Base-by-base conservation (phyloP, 305 asterid species). In the Petunia hybrid region DNA sequence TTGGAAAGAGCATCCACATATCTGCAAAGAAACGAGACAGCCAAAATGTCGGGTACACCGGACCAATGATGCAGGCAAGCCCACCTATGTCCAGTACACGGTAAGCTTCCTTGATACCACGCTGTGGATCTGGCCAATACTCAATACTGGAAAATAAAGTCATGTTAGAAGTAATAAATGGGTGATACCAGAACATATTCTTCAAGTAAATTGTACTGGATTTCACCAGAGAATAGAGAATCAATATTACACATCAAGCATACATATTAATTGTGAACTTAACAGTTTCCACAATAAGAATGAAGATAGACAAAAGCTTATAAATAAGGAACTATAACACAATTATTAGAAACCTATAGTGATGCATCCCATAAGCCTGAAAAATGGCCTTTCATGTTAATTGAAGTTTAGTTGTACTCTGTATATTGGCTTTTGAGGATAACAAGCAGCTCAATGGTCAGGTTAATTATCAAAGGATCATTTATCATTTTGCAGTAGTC, bases 71-170 rank as follows among this genome's bases (percentile, higher is more conserved):
- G 73, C 90, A 87, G 63, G 86, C 88, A 66, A 85, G 82, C 12
- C 88, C 88, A 8, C 88, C 87, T 13, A 75, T 79, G 71, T 68
- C 81, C 14, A 85, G 80, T 12, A 85, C 90, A 80, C 87, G 78
- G 78, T 87, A 87, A 51, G 87, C 88, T 80, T 87, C 87, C 80
- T 80, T 87, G 68, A 87, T 85, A 36, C 90, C 90, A 3, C 87
- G 86, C 70, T 83, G 90, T 45, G 88, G 90, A 83, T 87, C 88
- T 40, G 90, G 90, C 90, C 90, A 85, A 62, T 87, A 87, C 85
- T 87, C 87, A 77, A 87, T 85, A 56, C 90, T 87, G 53, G 78
- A 80, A 51, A 82, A 71, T 10, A 82, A 8, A 65, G 76, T 39
- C 16, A 35, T 3, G 64, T 55, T 12, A 45, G 42, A 69, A 70